A percentile compares a stretch with the other conserved stretches of the same genome.
These are phyloP conservation scores for Sphagnum magellanicum DNA, from an alignment of 228 moss, liverwort and hornwort species.

Conservation along the genomic window DNA sequence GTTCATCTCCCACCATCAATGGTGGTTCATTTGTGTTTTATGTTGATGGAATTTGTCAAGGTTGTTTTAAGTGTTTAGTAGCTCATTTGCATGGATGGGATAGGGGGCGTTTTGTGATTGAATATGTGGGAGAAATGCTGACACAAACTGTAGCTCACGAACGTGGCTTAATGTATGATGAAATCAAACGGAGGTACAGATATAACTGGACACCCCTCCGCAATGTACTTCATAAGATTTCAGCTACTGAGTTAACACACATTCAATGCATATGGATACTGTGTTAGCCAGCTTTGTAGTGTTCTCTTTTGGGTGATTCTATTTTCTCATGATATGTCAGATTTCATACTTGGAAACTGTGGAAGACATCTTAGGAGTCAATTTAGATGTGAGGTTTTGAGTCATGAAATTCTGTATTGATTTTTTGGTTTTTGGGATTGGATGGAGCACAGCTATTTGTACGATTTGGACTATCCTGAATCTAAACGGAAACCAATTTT, in stretches of 20 bases:
- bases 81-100: constrained; percentile 1
- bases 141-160: constrained; percentile 75
- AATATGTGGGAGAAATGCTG: constrained; percentile 88
- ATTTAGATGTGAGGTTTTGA: no score
- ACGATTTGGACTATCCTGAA: constrained; percentile 81
- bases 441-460: constrained; percentile 46
- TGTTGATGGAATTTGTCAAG: background rate
- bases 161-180: constrained; percentile 58
- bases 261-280: no score
- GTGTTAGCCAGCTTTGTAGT: no score
- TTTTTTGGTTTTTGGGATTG: background rate
- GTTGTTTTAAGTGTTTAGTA: no score
- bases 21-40: background rate
- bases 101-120: constrained; percentile 87
- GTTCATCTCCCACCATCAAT: background rate
- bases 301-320: no score
- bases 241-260: no score
- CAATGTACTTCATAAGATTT: no score
- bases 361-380: no score
- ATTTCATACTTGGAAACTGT: no score
- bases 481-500: constrained; percentile 53
- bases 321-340: no score
- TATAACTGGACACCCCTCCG: background rate
- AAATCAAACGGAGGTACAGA: constrained; percentile 57
- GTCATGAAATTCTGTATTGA: no score